Evolutionary conservation across 257 asterid genomes (phyloP), one percentile per base, ranked within the genome.

Genomic region (Primulina huaijiensis): DNA sequence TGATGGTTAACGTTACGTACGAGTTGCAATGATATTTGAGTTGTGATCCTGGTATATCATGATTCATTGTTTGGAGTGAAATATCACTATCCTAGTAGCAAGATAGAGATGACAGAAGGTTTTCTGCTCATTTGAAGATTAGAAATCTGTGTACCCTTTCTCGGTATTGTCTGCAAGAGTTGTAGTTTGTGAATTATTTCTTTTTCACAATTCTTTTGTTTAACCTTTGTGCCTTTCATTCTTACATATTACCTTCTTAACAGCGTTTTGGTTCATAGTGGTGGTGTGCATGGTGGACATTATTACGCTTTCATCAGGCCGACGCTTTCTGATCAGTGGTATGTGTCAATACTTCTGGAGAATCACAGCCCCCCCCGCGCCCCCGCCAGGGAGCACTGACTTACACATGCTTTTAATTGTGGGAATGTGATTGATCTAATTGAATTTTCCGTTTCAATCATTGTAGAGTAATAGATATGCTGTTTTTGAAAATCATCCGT

Each of bases 301-400:
- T 94, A 94, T 83, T 94, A 91, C 84, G 99, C 97, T 72, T 94
- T 82, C 82, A 94, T 91, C 88, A 89, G 99, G 82, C 99, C 99
- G 14, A 94, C 93, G 17, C 90, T 91, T 63, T 83, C 96, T 69
- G 96, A 91, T 72, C 96, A 85, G 65, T 94, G 99, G 99, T 94
- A 91, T 65, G 57, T 84, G 52, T n/a, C 61, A 72, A 29, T 61
- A 50, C 34, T 62, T 81, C 60, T 60, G 67, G 69, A 57, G 63
- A 66, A 57, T 34, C 23, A 60, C 3, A 3, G 40, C 27, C 21
- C 63, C 29, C 29, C 29, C 67, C 37, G 27, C 55, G 30, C 57
- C 23, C 40, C 70, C 60, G 20, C 43, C 52, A 0, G 14, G 35
- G n/a, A 37, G n/a, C 64, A 50, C 55, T 14, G 55, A 14, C 30